Base-by-base conservation (phyloP, 345 rosid species). In the Gynandropsis gynandra region DNA sequence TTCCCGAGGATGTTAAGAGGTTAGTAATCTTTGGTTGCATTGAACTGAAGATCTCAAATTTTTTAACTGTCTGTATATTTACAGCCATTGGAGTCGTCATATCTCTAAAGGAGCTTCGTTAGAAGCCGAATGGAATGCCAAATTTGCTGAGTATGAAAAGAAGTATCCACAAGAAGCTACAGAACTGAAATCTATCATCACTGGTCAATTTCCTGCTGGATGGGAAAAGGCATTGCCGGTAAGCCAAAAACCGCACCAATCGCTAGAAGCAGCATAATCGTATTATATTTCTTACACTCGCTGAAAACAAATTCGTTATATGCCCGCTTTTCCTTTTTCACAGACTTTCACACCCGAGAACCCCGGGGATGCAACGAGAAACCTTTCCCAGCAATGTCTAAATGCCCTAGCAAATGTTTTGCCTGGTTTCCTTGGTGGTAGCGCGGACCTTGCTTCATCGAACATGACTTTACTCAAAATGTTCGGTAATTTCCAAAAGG, bases 371-470 rank as follows among this genome's bases (percentile, higher is more conserved):
- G 96, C 98, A 50, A 90, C 98, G 54, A 75, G 98, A 70, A 87
- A 87, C 74, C 70, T 90, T 12, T 90, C 98, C 37, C 98, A 90
- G 75, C 75, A 78, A 73, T 74, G 79, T 59, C 83, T 90, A 15
- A 90, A 90, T 64, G 87, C 98, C 7, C 82, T 90, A 31, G 87
- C 73, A 16, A 78, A 75, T 55, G 85, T 80, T 50, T 69, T 87
- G 35, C 98, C 96, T 1, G 98, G 96, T 54, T 75, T 90, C 74
- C 79, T 90, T 4, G 98, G 98, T 59, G 98, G 98, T 42, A 90
- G 96, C 73, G 96, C 98, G 43, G 98, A 87, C 53, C 95, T 90
- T 67, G 98, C 98, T 42, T 90, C 98, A 44, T 90, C 98, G 70
- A 90, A 90, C 75, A 87, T 90, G 96, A 90, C 98, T 37, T 64